Evolutionary conservation across 225 moss, liverwort and hornwort species (phyloP).

Genomic region (Marchantia polymorpha): DNA sequence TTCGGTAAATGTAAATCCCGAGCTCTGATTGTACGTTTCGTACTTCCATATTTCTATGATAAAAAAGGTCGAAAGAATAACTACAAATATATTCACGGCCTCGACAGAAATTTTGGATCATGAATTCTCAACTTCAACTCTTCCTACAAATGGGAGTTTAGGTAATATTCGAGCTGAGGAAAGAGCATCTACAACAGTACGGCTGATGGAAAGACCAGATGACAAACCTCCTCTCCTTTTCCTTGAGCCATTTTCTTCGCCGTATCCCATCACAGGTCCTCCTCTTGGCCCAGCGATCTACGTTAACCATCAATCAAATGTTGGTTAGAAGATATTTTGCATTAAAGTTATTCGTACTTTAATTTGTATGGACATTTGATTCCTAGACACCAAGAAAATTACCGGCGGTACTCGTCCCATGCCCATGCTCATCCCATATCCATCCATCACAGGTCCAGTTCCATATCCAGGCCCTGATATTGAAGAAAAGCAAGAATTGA

Average conservation of each 20-base stretch:
- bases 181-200: no score
- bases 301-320: conserved; percentile 28
- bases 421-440: conserved; percentile 86
- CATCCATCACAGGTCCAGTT: conserved; percentile 93
- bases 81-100: no score
- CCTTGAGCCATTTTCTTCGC: conserved; percentile 94
- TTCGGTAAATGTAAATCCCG: no score
- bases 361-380: background rate
- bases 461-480: conserved; percentile 83
- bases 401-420: conserved; percentile 94
- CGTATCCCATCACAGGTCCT: conserved; percentile 64
- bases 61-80: no score
- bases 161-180: no score
- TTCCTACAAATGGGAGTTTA: no score
- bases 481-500: background rate
- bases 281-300: conserved; percentile 95
- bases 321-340: background rate
- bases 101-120: no score
- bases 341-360: background rate
- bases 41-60: no score
- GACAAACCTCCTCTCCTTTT: conserved; percentile 90
- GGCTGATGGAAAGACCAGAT: background rate
- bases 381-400: conserved; percentile 6
- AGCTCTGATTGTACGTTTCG: no score
- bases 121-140: no score